Percentiles rank a stretch among this genome's conserved stretches.
Conservation (phyloP, 306 rosid genomes). For the Begonia peltatifolia region DNA sequence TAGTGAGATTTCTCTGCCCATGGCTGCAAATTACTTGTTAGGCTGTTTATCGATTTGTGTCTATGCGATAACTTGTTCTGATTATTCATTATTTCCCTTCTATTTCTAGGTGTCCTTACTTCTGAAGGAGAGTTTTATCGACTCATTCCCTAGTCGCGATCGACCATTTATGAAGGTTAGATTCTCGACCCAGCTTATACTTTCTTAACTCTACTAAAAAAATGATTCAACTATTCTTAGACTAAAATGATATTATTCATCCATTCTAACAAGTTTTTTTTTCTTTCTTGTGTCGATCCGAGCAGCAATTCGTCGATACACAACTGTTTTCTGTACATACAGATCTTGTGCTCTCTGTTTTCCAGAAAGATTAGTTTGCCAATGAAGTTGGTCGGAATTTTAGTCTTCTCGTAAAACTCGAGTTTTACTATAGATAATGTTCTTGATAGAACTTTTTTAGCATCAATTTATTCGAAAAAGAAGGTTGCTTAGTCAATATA, state of each 20-base stretch:
- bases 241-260: too few relatives aligned
- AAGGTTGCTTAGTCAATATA: too few relatives aligned
- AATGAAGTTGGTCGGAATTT: neutral
- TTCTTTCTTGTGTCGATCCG: neutral
- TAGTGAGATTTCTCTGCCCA: too few relatives aligned
- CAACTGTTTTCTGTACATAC: slow-evolving; percentile 92
- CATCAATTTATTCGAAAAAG: too few relatives aligned
- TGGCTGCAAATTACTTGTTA: too few relatives aligned
- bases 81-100: slow-evolving; percentile 15
- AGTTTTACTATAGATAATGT: too few relatives aligned
- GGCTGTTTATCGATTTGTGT: too few relatives aligned
- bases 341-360: slow-evolving; percentile 83
- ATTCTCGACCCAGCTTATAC: slow-evolving; percentile 2
- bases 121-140: slow-evolving; percentile 93
- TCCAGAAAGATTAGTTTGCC: slow-evolving; percentile 64
- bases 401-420: too few relatives aligned
- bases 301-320: slow-evolving; percentile 85
- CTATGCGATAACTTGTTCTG: slow-evolving; percentile 7
- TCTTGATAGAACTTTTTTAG: too few relatives aligned
- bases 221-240: neutral
- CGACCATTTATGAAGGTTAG: slow-evolving; percentile 93
- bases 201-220: too few relatives aligned
- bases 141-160: slow-evolving; percentile 78
- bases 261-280: neutral
- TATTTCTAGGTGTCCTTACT: slow-evolving; percentile 76